Evolutionary conservation across 129 eudicot species (phyloP).

Genomic region (Artemisia annua): DNA sequence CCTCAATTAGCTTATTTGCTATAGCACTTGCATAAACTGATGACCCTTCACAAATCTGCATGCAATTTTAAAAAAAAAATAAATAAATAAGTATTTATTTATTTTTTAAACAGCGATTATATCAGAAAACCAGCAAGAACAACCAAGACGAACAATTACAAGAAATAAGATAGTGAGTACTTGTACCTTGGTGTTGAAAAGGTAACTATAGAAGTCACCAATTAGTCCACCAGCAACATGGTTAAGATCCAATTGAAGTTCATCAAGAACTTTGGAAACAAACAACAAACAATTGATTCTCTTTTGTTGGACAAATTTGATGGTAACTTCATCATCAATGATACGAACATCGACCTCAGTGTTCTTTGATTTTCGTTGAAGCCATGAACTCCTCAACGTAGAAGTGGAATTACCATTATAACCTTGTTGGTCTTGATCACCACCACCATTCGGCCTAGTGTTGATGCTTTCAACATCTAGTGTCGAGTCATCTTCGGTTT

Average conservation of each 20-base stretch:
- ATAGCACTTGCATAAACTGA: constrained; percentile 91
- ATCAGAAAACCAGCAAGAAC: no score
- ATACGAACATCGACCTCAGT: constrained; percentile 94
- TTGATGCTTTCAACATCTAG: constrained; percentile 40
- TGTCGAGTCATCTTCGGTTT: constrained; percentile 51
- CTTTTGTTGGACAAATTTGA: constrained; percentile 90
- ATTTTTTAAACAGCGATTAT: no score
- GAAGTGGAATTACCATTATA: constrained; percentile 47
- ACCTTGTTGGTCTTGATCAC: constrained; percentile 50
- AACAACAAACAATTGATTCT: constrained; percentile 63
- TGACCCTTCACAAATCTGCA: constrained; percentile 87
- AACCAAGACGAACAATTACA: no score
- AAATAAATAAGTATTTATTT: not conserved
- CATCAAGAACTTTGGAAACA: constrained; percentile 88
- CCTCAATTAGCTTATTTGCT: constrained; percentile 88
- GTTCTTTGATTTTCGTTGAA: constrained; percentile 81
- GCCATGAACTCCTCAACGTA: constrained; percentile 85
- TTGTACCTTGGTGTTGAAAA: constrained; percentile 85
- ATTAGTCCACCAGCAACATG: constrained; percentile 97
- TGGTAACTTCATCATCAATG: constrained; percentile 82
- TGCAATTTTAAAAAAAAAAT: no score
- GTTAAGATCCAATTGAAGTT: constrained; percentile 86
- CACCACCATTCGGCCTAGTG: constrained; percentile 39
- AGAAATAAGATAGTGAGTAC: not conserved
- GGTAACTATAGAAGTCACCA: constrained; percentile 87